Base-by-base conservation (phyloP, 192 early-diverging fungal genomes). In the Gaertneriomyces sp. region DNA sequence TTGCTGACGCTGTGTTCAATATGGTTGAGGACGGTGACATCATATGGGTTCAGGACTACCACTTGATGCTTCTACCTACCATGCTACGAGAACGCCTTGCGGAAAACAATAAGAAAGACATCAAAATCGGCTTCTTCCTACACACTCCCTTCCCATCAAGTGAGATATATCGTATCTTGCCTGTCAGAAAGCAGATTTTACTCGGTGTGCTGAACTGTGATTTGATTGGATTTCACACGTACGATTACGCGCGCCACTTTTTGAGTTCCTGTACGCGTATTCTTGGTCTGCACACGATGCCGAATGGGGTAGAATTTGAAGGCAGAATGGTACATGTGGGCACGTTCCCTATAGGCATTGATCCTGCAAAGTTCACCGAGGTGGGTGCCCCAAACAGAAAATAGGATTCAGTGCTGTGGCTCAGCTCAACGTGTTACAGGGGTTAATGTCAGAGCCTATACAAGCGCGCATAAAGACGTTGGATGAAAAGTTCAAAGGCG, bases 241-340 rank as follows among this genome's bases (percentile, higher is more conserved):
- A 97, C 73, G 96, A 99, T 75, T 99, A 99, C 74, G 95, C 94
- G 5, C 87, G 98, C 55, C 98, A 99, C 75, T 99, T 99, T 70
- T 66, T 99, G 65, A 92, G 90, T 1, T 93, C 91, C 45, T 99
- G 98, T 73, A 93, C 98, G 6, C 88, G 96, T 47, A 98, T 99
- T 59, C 80, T 99, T 50, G 94, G 94, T 14, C 81, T 98, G 17
- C 87, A 88, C 38, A 91, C 94, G 7, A 90, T 94, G 84, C 92
- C 96, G 1, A 94, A 98, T 64, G 87, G 91, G 11, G 90, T 97
- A 45, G 95, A 98, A 55, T 90, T 87, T 64, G 93, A 95, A 68
- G 94, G 90, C n/a, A 81, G 93, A 9, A 82, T 88, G 46, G 93
- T 98, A 8, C 91, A 95, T 42, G 95, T 98, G 3, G 96, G 96